These are phyloP conservation scores for Fusarium zealandicum DNA, from an alignment of 2,329 filamentous ascomycete genomes.

Conservation along the genomic window DNA sequence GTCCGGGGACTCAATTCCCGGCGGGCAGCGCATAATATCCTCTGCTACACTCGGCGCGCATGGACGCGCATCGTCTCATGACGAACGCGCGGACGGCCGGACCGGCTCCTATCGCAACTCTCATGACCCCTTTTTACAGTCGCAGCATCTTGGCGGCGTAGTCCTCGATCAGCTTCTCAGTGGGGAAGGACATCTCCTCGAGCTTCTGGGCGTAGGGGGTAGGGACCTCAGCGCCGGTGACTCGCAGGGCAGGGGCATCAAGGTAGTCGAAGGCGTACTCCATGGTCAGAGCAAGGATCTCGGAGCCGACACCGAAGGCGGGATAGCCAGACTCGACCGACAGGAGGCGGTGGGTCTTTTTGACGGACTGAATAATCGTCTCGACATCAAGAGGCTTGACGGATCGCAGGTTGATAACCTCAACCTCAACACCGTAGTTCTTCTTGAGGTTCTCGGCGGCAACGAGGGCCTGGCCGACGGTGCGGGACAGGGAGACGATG, in stretches of 20 bases:
- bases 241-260: slow-evolving; percentile 88
- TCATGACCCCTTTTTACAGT: slow-evolving; percentile 59
- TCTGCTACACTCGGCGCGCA: slow-evolving; percentile 20
- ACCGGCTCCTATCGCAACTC: slow-evolving; percentile 21
- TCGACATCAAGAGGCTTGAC: slow-evolving; percentile 97
- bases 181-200: slow-evolving; percentile 95
- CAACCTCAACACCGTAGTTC: slow-evolving; percentile 93
- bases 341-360: slow-evolving; percentile 96
- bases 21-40: slow-evolving; percentile 25
- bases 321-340: slow-evolving; percentile 96
- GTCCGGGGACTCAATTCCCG: slow-evolving; percentile 21
- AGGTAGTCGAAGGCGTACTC: slow-evolving; percentile 99
- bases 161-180: slow-evolving; percentile 83
- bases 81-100: slow-evolving; percentile 18
- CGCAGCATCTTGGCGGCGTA: slow-evolving; percentile 90
- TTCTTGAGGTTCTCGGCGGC: slow-evolving; percentile 92
- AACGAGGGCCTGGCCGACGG: slow-evolving; percentile 87
- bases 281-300: slow-evolving; percentile 93
- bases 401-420: slow-evolving; percentile 98
- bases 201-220: slow-evolving; percentile 93
- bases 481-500: slow-evolving; percentile 92
- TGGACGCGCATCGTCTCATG: slow-evolving; percentile 14
- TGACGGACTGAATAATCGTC: slow-evolving; percentile 93
- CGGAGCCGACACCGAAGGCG: slow-evolving; percentile 88
- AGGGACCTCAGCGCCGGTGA: slow-evolving; percentile 96